A percentile compares a stretch with the other conserved stretches of the same genome.
phyloP scores from a whole-genome alignment of 345 rosid species.

The Syzygium oleosum region DNA sequence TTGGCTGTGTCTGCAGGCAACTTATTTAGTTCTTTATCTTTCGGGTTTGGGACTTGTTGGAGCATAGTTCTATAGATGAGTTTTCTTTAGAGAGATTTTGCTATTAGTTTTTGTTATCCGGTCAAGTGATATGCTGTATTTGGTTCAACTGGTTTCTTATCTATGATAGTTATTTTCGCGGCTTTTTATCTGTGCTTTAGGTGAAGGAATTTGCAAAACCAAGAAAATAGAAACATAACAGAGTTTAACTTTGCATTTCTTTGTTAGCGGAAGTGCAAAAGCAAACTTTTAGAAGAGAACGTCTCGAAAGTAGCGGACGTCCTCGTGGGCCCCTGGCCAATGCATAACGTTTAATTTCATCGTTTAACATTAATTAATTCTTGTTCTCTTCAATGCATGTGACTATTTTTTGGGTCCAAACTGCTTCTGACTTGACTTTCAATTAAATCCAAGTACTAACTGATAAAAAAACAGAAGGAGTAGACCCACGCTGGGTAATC shows the following conservation, averaged over 20 bases:
- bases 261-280: background rate
- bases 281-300: background rate
- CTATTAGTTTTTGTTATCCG: background rate
- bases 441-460: background rate
- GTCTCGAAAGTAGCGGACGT: background rate
- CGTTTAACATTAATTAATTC: background rate
- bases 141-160: background rate
- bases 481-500: background rate
- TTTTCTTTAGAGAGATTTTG: background rate
- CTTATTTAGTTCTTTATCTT: background rate
- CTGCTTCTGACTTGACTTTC: background rate
- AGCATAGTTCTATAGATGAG: background rate
- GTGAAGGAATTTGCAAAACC: background rate
- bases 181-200: background rate
- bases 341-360: background rate
- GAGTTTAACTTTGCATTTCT: background rate
- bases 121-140: background rate
- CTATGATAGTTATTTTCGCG: background rate
- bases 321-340: background rate
- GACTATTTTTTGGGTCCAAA: background rate
- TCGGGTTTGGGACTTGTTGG: background rate
- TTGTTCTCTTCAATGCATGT: background rate
- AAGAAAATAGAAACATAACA: background rate
- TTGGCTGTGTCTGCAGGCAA: background rate
- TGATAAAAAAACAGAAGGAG: background rate